Evolutionary conservation across 1,284 basidiomycete species (phyloP).

Genomic region (Rhizoctonia solani): DNA sequence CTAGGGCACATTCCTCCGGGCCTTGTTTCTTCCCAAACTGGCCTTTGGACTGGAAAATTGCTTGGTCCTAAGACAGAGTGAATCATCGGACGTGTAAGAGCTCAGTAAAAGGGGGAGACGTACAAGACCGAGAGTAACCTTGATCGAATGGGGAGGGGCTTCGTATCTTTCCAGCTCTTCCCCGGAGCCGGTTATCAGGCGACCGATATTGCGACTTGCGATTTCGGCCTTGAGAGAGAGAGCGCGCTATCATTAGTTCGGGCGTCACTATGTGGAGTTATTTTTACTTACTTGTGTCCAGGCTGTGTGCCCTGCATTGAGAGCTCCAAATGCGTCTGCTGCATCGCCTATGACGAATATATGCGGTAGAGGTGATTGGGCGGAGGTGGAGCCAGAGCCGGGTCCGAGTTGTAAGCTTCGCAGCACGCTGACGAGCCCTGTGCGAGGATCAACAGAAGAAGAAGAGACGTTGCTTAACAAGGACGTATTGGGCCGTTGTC

Average conservation of each 20-base stretch:
- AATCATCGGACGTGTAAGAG: background rate
- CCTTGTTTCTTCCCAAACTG: constrained; percentile 16
- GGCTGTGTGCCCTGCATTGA: constrained; percentile 69
- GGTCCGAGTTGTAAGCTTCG: constrained; percentile 63
- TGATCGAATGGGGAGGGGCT: constrained; percentile 64
- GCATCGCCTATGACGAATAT: constrained; percentile 45
- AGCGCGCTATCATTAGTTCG: no score
- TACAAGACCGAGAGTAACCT: constrained; percentile 66
- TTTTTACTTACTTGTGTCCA: constrained; percentile 56
- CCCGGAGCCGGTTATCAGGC: constrained; percentile 41
- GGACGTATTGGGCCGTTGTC: constrained; percentile 70
- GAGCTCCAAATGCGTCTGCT: constrained; percentile 48
- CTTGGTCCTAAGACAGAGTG: constrained; percentile 13
- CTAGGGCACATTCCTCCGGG: constrained; percentile 19
- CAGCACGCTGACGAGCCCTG: constrained; percentile 58
- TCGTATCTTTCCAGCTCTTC: constrained; percentile 57
- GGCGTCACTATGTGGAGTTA: no score
- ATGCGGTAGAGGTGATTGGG: constrained; percentile 29
- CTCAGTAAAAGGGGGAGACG: constrained; percentile 11
- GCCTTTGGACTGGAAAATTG: constrained; percentile 19
- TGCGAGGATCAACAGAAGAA: constrained; percentile 54
- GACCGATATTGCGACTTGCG: constrained; percentile 46
- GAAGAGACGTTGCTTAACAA: constrained; percentile 59
- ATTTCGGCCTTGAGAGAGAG: constrained; percentile 39
- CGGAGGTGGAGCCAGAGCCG: constrained; percentile 33